Conservation (phyloP, 129 eudicot species). For the Helichrysum umbraculigerum region DNA sequence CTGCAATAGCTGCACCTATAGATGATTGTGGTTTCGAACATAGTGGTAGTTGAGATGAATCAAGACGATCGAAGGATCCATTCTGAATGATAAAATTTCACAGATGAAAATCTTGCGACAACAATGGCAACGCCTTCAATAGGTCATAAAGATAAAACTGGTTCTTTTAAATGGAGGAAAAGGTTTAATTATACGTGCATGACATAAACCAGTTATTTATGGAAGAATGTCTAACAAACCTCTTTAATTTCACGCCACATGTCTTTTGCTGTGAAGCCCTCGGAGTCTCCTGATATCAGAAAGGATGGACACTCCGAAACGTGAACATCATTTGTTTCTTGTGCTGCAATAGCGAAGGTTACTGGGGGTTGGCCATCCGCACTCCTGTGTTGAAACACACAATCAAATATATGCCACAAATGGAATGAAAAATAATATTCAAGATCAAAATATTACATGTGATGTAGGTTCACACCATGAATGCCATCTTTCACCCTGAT, state of each 20-base stretch:
- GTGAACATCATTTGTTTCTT: conserved; percentile 63
- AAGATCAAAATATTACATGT: conserved; percentile 55
- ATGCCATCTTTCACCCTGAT: conserved; percentile 74
- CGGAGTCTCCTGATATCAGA: conserved; percentile 69
- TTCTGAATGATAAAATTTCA: conserved; percentile 43
- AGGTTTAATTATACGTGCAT: conserved; percentile 5
- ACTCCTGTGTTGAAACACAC: conserved; percentile 57
- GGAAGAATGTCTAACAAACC: conserved; percentile 45
- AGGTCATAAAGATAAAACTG: not conserved
- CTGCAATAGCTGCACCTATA: conserved; percentile 93
- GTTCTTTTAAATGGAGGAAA: not conserved
- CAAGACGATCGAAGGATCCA: conserved; percentile 82
- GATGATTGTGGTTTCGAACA: conserved; percentile 69
- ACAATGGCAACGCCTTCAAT: not conserved
- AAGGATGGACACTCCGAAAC: conserved; percentile 89
- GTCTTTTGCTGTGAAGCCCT: conserved; percentile 83
- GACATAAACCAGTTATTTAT: conserved; percentile 13
- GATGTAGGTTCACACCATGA: conserved; percentile 76
- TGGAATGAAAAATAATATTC: not conserved
- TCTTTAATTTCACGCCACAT: conserved; percentile 89
- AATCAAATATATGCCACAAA: conserved; percentile 21
- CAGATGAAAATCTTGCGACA: conserved; percentile 24
- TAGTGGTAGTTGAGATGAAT: conserved; percentile 55
- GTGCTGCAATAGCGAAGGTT: conserved; percentile 87
- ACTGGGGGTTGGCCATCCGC: conserved; percentile 66